Percentiles rank a stretch among this genome's conserved stretches.
phyloP scores from a whole-genome alignment of 2,329 filamentous ascomycete species.

The Penicillium digitatum region DNA sequence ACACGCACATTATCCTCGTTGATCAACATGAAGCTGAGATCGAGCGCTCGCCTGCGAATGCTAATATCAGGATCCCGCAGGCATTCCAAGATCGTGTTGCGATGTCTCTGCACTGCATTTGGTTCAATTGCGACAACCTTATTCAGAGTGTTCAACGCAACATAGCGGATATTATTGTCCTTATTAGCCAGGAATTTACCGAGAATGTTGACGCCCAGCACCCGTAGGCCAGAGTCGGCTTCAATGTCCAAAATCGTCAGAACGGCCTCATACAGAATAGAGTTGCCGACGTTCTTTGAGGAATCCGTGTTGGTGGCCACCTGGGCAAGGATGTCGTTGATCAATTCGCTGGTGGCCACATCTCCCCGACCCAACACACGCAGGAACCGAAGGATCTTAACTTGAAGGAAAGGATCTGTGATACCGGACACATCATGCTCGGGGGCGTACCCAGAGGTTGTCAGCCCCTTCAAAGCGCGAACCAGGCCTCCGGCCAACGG shows the following conservation, averaged over 20 bases:
- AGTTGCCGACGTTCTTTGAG: slow-evolving; percentile 97
- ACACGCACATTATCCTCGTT: slow-evolving; percentile 95
- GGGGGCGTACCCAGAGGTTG: slow-evolving; percentile 91
- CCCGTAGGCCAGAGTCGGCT: slow-evolving; percentile 88
- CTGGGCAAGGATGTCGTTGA: slow-evolving; percentile 96
- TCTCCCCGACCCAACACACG: slow-evolving; percentile 85
- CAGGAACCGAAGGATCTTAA: slow-evolving; percentile 86
- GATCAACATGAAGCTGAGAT: slow-evolving; percentile 96
- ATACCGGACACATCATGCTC: slow-evolving; percentile 98
- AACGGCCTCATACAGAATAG: slow-evolving; percentile 95
- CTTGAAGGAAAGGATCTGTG: slow-evolving; percentile 94
- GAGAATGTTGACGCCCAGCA: slow-evolving; percentile 94
- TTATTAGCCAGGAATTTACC: slow-evolving; percentile 98
- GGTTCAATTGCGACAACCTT: slow-evolving; percentile 98
- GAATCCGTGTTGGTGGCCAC: slow-evolving; percentile 98
- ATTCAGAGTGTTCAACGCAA: slow-evolving; percentile 93
- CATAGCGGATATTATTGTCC: slow-evolving; percentile 98
- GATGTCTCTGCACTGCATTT: slow-evolving; percentile 92
- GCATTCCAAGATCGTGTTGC: slow-evolving; percentile 96
- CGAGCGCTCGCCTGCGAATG: slow-evolving; percentile 89
- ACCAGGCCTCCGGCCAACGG: slow-evolving; percentile 80
- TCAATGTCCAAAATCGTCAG: slow-evolving; percentile 97
- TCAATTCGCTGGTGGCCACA: slow-evolving; percentile 83
- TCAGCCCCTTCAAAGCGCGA: slow-evolving; percentile 84
- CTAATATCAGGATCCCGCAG: slow-evolving; percentile 96